Evolutionary conservation across 129 eudicot genomes (phyloP).

Genomic region (Saussurea involucrata): DNA sequence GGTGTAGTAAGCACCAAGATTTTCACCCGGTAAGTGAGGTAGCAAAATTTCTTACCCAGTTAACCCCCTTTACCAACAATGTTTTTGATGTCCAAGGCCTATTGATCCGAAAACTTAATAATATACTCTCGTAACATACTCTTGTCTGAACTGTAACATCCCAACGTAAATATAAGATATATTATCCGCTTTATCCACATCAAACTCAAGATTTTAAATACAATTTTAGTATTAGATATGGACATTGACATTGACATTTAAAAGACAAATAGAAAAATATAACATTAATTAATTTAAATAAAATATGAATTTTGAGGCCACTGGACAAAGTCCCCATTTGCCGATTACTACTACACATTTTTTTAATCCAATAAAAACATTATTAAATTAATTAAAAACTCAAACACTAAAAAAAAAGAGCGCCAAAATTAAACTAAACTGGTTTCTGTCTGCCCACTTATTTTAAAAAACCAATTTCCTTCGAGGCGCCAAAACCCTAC

Average conservation of each 20-base stretch:
- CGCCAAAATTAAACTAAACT: constrained; percentile 30
- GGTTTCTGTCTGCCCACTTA: background rate
- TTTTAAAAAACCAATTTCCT: constrained; percentile 77
- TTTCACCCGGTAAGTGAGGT: no score
- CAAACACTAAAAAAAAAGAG: constrained; percentile 22
- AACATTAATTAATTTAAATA: background rate
- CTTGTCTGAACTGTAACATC: no score
- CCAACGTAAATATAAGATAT: no score
- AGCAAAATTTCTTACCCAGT: no score
- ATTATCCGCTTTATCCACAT: no score
- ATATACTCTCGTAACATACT: no score
- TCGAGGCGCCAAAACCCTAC: constrained; percentile 46
- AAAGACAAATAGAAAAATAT: background rate
- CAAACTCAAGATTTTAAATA: no score
- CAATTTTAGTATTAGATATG: background rate
- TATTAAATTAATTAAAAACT: background rate
- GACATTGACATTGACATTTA: background rate
- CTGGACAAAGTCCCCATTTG: background rate
- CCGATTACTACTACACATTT: background rate
- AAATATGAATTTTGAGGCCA: background rate
- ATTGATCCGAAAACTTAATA: no score
- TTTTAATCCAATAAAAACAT: background rate
- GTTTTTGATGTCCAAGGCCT: no score
- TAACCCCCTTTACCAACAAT: no score
- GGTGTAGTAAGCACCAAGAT: no score